These are phyloP conservation scores for Colletotrichum brevisporum DNA, from an alignment of 2,329 filamentous ascomycete species.

Conservation along the genomic window DNA sequence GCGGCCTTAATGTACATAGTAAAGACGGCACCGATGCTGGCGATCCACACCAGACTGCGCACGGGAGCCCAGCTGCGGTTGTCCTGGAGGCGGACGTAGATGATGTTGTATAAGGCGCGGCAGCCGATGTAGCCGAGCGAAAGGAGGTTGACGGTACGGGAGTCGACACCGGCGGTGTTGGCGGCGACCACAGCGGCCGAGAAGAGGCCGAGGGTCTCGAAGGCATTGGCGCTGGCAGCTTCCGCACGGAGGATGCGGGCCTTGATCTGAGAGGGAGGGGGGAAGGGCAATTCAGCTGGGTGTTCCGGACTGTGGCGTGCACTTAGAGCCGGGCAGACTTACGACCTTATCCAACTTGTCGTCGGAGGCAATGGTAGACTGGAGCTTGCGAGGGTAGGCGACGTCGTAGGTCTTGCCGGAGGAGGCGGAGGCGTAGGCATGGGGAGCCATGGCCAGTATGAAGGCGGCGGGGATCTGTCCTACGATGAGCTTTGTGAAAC, in stretches of 20 bases:
- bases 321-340: conserved; percentile 6
- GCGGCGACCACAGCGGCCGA: conserved; percentile 60
- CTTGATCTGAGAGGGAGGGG: conserved; percentile 56
- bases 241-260: conserved; percentile 69
- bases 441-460: conserved; percentile 52
- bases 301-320: not conserved
- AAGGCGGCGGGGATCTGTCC: conserved; percentile 59
- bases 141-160: conserved; percentile 56
- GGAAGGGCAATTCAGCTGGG: not conserved
- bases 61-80: conserved; percentile 54
- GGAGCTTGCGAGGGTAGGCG: conserved; percentile 55
- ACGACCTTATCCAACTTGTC: conserved; percentile 49
- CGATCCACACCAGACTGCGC: conserved; percentile 56
- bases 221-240: conserved; percentile 60
- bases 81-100: conserved; percentile 60
- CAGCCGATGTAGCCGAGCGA: conserved; percentile 55
- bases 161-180: conserved; percentile 58
- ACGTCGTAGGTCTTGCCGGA: conserved; percentile 54
- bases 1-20: conserved; percentile 60
- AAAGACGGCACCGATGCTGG: conserved; percentile 50
- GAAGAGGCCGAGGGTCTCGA: conserved; percentile 61
- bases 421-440: conserved; percentile 49
- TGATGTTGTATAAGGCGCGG: conserved; percentile 57
- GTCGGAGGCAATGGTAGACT: conserved; percentile 49
- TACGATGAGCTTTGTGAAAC: not conserved